These are phyloP conservation scores for Beauveria brongniartii DNA, from an alignment of 2,329 filamentous ascomycete species.

Conservation along the genomic window DNA sequence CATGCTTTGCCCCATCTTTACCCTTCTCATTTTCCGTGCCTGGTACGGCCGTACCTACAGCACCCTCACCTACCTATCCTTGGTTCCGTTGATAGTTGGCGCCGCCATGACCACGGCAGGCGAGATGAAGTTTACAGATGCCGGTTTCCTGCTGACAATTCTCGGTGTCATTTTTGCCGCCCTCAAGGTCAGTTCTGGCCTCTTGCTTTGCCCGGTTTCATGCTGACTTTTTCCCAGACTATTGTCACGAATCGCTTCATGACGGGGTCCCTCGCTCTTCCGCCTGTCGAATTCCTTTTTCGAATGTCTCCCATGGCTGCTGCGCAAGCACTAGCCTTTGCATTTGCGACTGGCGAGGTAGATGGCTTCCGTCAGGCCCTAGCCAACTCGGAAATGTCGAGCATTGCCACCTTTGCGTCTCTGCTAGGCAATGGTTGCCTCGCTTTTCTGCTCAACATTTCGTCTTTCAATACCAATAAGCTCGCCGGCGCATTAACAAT, in stretches of 20 bases:
- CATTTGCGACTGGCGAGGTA: constrained; percentile 45
- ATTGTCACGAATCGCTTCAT: constrained; percentile 57
- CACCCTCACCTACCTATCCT: constrained; percentile 48
- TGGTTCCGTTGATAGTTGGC: constrained; percentile 52
- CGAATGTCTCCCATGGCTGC: constrained; percentile 55
- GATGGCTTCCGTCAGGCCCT: constrained; percentile 30
- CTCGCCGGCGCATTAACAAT: constrained; percentile 49
- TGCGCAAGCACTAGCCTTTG: constrained; percentile 45
- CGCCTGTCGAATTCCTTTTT: constrained; percentile 52
- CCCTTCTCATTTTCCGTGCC: constrained; percentile 51
- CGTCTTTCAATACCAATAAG: constrained; percentile 51
- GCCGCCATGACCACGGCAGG: constrained; percentile 53
- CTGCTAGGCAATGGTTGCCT: constrained; percentile 44
- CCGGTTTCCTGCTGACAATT: constrained; percentile 47
- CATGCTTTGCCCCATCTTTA: constrained; percentile 53
- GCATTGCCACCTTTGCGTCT: constrained; percentile 30
- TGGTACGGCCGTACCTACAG: constrained; percentile 48
- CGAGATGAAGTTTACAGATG: constrained; percentile 53
- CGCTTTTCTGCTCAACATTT: constrained; percentile 48
- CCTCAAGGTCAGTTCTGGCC: constrained; percentile 34
- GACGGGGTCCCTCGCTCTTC: constrained; percentile 50
- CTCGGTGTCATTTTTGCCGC: constrained; percentile 46
- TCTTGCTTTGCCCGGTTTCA: neutral
- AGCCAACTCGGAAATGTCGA: constrained; percentile 25
- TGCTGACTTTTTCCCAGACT: constrained; percentile 31